Conservation (phyloP, 805 yeast species). For the Ogataea angusta region DNA sequence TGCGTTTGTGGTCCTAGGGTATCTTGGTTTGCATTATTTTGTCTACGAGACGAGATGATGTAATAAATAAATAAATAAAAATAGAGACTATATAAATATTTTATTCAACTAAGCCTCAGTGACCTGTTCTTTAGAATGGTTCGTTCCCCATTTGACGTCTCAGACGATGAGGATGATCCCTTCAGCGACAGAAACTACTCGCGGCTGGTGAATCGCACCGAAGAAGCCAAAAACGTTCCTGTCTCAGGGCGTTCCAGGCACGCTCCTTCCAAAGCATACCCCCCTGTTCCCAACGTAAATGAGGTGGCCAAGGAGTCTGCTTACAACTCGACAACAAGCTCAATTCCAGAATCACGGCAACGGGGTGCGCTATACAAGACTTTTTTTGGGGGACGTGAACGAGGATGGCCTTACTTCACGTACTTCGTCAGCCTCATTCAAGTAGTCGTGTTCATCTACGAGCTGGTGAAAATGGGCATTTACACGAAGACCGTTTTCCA, state of each 20-base stretch:
- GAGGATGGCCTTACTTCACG: constrained; percentile 31
- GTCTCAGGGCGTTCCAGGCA: neutral
- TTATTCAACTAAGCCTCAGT: constrained; percentile 2
- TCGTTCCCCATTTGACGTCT: constrained; percentile 5
- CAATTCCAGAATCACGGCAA: neutral
- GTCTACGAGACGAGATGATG: constrained; percentile 70
- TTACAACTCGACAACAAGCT: no score
- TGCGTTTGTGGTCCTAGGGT: constrained; percentile 65
- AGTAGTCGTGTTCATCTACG: constrained; percentile 57
- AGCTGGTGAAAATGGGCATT: constrained; percentile 52
- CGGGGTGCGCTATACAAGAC: neutral
- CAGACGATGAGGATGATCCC: constrained; percentile 6
- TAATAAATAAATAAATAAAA: neutral
- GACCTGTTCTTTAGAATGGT: neutral
- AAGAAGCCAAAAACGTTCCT: constrained; percentile 1
- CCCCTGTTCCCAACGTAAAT: no score
- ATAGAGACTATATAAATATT: neutral
- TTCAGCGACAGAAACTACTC: constrained; percentile 9
- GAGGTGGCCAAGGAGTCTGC: no score
- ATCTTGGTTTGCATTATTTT: constrained; percentile 64
- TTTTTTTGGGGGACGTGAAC: constrained; percentile 17
- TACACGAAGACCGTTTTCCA: constrained; percentile 65
- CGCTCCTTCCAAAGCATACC: no score
- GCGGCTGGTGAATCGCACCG: neutral
- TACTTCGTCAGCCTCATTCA: constrained; percentile 43